Conservation (phyloP, 129 eudicot genomes). For the Tagetes patula region DNA sequence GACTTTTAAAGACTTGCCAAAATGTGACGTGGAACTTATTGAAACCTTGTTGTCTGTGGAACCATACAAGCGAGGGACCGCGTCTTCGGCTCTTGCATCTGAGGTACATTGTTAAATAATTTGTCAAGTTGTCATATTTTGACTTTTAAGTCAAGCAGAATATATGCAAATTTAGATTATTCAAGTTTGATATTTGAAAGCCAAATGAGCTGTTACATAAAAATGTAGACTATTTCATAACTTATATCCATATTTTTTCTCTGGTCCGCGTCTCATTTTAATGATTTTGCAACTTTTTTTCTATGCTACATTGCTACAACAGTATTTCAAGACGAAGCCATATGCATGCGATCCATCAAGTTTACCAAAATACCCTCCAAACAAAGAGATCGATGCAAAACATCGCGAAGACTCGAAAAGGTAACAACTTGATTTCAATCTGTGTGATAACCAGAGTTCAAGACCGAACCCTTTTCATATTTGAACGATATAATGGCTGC, state of each 20-base stretch:
- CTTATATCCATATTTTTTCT: not conserved
- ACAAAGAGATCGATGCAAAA: conserved; percentile 97
- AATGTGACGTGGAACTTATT: conserved; percentile 63
- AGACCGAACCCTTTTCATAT: conserved; percentile 17
- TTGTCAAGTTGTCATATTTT: conserved; percentile 5
- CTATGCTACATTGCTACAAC: not conserved
- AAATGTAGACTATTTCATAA: not conserved
- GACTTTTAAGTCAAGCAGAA: conserved; percentile 14
- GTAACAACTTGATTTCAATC: conserved; percentile 36
- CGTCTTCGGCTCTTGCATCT: conserved; percentile 80
- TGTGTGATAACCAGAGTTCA: not conserved
- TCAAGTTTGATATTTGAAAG: not conserved
- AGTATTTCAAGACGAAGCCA: conserved; percentile 87
- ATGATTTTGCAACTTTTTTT: conserved; percentile 10
- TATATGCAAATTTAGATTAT: not conserved
- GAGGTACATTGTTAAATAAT: conserved; percentile 54
- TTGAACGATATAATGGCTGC: not conserved
- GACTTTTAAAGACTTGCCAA: conserved; percentile 71
- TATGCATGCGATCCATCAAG: conserved; percentile 93
- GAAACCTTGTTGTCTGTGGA: conserved; percentile 81
- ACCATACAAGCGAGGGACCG: conserved; percentile 79
- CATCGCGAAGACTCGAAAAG: conserved; percentile 78
- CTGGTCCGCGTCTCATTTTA: not conserved
- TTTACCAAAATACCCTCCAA: conserved; percentile 90
- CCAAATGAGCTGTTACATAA: not conserved